Evolutionary conservation across 2,329 filamentous ascomycete species (phyloP).

Genomic region (Aspergillus costaricaensis): DNA sequence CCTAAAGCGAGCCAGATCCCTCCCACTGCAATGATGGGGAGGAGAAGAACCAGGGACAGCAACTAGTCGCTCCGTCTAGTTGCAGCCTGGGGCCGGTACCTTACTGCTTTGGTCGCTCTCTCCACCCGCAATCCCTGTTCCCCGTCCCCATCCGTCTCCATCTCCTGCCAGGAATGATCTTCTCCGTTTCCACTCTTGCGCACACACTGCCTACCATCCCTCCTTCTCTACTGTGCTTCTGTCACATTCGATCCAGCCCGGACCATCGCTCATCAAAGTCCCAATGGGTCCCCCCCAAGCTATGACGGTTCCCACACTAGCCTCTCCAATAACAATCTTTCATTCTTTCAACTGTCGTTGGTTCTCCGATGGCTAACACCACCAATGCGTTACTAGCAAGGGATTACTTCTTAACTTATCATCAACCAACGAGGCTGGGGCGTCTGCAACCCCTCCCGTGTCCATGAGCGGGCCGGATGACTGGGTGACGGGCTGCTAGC

Average conservation of each 20-base stretch:
- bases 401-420: not conserved
- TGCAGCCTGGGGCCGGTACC: slow-evolving; percentile 2
- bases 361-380: not conserved
- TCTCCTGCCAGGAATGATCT: not conserved
- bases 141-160: not conserved
- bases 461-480: slow-evolving; percentile 8
- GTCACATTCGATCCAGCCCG: not conserved
- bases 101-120: slow-evolving; percentile 1
- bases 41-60: not conserved
- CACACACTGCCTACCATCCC: not conserved
- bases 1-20: not conserved
- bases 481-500: not conserved
- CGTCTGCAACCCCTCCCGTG: slow-evolving; percentile 5
- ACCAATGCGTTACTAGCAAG: not conserved
- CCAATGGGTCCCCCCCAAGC: not conserved
- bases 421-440: slow-evolving; percentile 5
- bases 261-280: not conserved
- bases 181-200: not conserved
- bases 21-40: not conserved
- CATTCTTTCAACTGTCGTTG: not conserved
- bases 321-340: not conserved
- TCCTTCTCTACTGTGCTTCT: not conserved
- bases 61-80: not conserved
- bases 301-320: not conserved
- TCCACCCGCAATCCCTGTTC: not conserved